Percentiles rank a stretch among this genome's conserved stretches.
These are phyloP conservation scores for Barnettozyma sucrosica DNA, from an alignment of 805 yeast genomes.

Conservation along the genomic window DNA sequence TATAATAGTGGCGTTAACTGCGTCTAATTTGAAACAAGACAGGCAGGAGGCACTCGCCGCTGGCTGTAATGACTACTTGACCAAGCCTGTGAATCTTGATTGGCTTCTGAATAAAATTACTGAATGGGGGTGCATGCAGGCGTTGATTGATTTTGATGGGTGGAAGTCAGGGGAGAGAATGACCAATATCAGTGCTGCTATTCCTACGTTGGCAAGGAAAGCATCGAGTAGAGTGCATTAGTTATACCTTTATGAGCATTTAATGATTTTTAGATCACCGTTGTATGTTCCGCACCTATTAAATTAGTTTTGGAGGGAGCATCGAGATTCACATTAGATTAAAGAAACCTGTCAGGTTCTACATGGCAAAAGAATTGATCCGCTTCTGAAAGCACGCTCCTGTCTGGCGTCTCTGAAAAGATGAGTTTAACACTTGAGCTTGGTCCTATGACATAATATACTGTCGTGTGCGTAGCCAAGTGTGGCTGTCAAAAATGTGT, in stretches of 20 bases:
- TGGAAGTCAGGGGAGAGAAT: slow-evolving; percentile 57
- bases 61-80: slow-evolving; percentile 94
- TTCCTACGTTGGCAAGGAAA: slow-evolving; percentile 23
- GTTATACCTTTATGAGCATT: not conserved
- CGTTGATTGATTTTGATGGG: slow-evolving; percentile 89
- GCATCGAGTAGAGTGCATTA: slow-evolving; percentile 7
- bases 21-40: slow-evolving; percentile 80
- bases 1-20: slow-evolving; percentile 96
- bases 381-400: no score
- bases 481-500: no score
- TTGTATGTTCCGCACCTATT: not conserved
- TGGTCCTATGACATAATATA: no score
- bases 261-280: not conserved
- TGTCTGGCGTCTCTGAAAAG: no score
- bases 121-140: slow-evolving; percentile 99
- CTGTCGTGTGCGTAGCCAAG: no score
- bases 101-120: slow-evolving; percentile 93
- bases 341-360: no score
- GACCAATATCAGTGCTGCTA: slow-evolving; percentile 31
- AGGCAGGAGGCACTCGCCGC: slow-evolving; percentile 89
- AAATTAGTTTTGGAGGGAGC: no score
- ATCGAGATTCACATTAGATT: no score
- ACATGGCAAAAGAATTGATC: no score
- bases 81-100: slow-evolving; percentile 90
- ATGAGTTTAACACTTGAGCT: no score